Base-by-base conservation (phyloP, 495 filamentous ascomycete genomes). In the Hypoxylon crocopeplum region DNA sequence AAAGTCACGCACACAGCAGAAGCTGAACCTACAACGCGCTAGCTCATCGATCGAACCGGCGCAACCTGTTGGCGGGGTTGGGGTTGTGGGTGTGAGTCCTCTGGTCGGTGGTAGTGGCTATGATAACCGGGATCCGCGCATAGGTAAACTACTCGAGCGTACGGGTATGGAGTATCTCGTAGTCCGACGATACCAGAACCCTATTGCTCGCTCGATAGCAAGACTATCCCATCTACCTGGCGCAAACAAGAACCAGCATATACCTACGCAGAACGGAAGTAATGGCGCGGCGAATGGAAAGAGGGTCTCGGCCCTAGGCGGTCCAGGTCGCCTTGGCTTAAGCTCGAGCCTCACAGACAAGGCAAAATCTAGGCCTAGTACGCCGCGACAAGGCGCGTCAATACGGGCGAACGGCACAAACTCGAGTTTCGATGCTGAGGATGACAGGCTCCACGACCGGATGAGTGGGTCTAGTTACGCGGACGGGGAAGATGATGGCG, bases 1-100 rank as follows among this genome's bases (percentile, higher is more conserved):
- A 22, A 76, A 82, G 54, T 87, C 82, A 49, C 77, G 86, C 16
- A 88, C 84, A 4, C 87, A 90, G 68, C 87, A 89, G 63, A 90
- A 90, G 53, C 72, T 90, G 10, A 84, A 87, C 74, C 81, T 90
- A 1, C 85, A 89, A 68, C 77, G 87, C 17, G 86, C 84, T 12
- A 85, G 82, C 59, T 87, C 86, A 4, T 80, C 77, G 56, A 78
- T 88, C n/a, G 86, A 88, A 49, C 77, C 81, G 3, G 52, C 79
- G 8, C 76, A 78, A 24, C 72, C 72, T 17, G 77, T 75, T 6
- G 56, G 71, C 11, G 55, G 73, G 16, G 67, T 71, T 33, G 70
- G 74, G 13, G 66, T 73, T 38, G 67, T 67, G 5, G 69, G 70
- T 21, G 70, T 61, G 12, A 72, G 69, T 1, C 64, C 75, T 1